Conservation (phyloP, 1,139 yeast species). For the Lodderomyces pseudojiufengensis region DNA sequence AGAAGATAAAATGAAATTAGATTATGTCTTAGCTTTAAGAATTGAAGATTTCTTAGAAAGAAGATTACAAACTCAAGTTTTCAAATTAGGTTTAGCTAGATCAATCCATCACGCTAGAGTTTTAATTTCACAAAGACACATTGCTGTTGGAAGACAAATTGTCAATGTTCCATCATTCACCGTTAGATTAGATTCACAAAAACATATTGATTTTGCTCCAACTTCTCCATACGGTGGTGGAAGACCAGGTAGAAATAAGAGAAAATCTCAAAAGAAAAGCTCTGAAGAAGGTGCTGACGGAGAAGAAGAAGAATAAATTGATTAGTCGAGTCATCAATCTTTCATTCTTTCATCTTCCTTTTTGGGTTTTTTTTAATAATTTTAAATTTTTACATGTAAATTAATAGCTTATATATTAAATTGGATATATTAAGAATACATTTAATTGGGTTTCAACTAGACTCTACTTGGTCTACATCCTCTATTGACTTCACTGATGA, state of each 20-base stretch:
- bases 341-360: neutral
- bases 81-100: slow-evolving; percentile 99
- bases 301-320: slow-evolving; percentile 44
- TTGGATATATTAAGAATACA: slow-evolving; percentile 1
- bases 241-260: slow-evolving; percentile 99
- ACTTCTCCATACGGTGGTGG: slow-evolving; percentile 99
- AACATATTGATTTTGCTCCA: slow-evolving; percentile 99
- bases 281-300: slow-evolving; percentile 67
- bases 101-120: slow-evolving; percentile 99
- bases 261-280: slow-evolving; percentile 79
- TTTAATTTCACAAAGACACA: slow-evolving; percentile 97
- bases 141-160: slow-evolving; percentile 99
- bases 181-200: slow-evolving; percentile 99
- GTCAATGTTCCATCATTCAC: slow-evolving; percentile 99
- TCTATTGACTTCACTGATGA: no score
- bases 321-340: neutral
- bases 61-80: slow-evolving; percentile 99
- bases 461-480: no score
- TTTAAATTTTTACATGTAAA: slow-evolving; percentile 2
- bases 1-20: slow-evolving; percentile 99
- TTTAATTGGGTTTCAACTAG: neutral
- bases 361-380: slow-evolving; percentile 5
- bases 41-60: slow-evolving; percentile 99
- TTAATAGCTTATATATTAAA: slow-evolving; percentile 1
- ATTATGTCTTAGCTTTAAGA: slow-evolving; percentile 98